phyloP scores from a whole-genome alignment of 176 grass and related monocot species.

The Lolium rigidum region DNA sequence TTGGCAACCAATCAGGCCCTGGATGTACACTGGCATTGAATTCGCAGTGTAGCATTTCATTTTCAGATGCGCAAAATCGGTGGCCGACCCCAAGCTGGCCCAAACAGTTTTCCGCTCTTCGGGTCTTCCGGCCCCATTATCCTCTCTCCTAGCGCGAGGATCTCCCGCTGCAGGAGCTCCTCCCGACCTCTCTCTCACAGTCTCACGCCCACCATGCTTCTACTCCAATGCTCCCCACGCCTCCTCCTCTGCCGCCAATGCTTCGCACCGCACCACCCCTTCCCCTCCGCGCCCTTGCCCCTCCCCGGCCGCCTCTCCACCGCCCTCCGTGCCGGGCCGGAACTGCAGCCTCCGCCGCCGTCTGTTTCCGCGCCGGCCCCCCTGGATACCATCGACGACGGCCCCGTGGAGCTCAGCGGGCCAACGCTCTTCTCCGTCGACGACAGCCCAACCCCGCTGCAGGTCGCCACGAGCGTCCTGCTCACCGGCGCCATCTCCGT shows the following conservation, averaged over 20 bases:
- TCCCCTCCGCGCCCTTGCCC: neutral
- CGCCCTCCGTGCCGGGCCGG: conserved; percentile 31
- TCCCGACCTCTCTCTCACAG: neutral
- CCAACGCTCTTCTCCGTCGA: conserved; percentile 64
- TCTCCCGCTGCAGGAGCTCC: neutral
- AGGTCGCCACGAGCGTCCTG: conserved; percentile 78
- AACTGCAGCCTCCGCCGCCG: conserved; percentile 10
- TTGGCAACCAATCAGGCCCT: no score
- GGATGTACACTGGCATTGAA: no score
- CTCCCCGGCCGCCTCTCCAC: conserved; percentile 30
- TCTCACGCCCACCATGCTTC: conserved; percentile 32
- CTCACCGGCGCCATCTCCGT: conserved; percentile 86
- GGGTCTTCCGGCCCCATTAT: conserved; percentile 30
- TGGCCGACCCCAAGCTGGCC: no score
- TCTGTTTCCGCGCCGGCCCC: conserved; percentile 14
- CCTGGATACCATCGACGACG: neutral
- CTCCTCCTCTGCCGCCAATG: conserved; percentile 37
- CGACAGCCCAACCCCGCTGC: conserved; percentile 75
- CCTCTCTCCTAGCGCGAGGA: neutral
- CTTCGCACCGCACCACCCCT: conserved; percentile 14
- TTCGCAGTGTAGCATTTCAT: no score
- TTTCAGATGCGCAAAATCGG: no score
- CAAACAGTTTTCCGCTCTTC: no score
- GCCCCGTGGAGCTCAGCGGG: conserved; percentile 55
- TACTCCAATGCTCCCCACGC: conserved; percentile 53